A percentile compares a stretch with the other conserved stretches of the same genome.
Evolutionary conservation across 768 basidiomycete species (phyloP).

Genomic region (Tremella mesenterica): DNA sequence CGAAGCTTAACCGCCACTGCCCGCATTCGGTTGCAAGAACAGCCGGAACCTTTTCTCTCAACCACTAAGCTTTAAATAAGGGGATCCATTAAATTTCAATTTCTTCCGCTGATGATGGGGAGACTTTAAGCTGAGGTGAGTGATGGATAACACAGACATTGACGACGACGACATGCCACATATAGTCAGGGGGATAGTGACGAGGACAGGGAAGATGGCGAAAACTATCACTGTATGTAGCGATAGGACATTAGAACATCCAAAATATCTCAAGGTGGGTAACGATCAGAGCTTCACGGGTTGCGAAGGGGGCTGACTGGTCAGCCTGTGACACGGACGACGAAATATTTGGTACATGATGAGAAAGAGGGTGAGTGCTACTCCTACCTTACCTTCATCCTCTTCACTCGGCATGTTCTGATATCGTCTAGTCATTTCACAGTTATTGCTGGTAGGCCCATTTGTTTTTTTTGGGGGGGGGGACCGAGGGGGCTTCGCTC

Average conservation of each 20-base stretch:
- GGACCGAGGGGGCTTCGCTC: neutral
- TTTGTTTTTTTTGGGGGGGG: no score
- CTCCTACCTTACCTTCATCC: no score
- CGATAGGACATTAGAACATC: slow-evolving; percentile 33
- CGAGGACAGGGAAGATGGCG: slow-evolving; percentile 37
- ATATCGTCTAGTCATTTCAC: no score
- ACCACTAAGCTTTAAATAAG: no score
- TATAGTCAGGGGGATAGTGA: slow-evolving; percentile 36
- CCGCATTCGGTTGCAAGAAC: no score
- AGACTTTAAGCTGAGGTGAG: neutral
- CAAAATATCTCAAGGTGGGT: slow-evolving; percentile 29
- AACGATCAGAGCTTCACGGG: neutral
- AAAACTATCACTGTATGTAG: slow-evolving; percentile 42
- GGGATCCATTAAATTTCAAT: no score
- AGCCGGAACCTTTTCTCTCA: no score
- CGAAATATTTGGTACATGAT: slow-evolving; percentile 39
- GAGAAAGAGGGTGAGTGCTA: slow-evolving; percentile 36
- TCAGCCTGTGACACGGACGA: slow-evolving; percentile 20
- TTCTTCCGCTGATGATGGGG: neutral
- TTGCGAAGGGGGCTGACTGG: neutral
- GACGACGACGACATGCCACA: slow-evolving; percentile 15
- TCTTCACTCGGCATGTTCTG: neutral
- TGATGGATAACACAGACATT: neutral
- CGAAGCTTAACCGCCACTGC: no score
- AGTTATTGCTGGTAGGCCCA: no score